phyloP scores from a whole-genome alignment of 2,329 filamentous ascomycete genomes.

The Berkeleyomyces rouxiae region DNA sequence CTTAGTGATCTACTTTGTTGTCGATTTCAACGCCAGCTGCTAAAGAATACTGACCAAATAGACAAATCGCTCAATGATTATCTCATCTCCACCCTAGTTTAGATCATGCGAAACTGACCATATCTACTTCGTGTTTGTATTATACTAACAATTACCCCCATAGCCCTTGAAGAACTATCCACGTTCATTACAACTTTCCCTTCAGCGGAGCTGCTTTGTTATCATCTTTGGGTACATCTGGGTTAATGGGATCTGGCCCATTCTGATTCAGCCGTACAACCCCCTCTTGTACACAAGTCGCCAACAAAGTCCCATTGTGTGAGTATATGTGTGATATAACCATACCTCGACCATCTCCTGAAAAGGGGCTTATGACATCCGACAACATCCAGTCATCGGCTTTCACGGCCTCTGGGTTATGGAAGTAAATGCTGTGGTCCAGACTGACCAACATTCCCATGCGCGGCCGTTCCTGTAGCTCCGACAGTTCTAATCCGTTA shows the following conservation, averaged over 20 bases:
- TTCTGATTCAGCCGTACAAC: slow-evolving; percentile 10
- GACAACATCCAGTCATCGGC: slow-evolving; percentile 64
- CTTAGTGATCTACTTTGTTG: too few relatives aligned
- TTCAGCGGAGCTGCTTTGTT: not conserved
- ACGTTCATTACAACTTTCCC: not conserved
- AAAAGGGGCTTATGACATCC: slow-evolving; percentile 69
- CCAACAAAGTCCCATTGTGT: slow-evolving; percentile 53
- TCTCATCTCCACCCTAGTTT: too few relatives aligned
- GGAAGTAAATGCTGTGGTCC: slow-evolving; percentile 58
- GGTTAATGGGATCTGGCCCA: slow-evolving; percentile 10
- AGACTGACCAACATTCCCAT: slow-evolving; percentile 76
- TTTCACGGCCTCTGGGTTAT: slow-evolving; percentile 39
- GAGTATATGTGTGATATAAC: slow-evolving; percentile 61
- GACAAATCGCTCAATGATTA: too few relatives aligned
- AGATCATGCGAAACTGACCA: too few relatives aligned
- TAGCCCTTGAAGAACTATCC: not conserved
- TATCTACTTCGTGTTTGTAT: not conserved
- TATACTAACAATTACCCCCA: not conserved
- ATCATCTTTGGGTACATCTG: slow-evolving; percentile 16
- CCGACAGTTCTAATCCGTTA: slow-evolving; percentile 27
- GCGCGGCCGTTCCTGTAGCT: slow-evolving; percentile 34
- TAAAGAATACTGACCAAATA: too few relatives aligned
- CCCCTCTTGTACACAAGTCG: slow-evolving; percentile 65
- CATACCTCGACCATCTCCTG: slow-evolving; percentile 58
- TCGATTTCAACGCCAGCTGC: too few relatives aligned